Conservation (phyloP, 352 stramenopile species). For the Globisporangium uncinulatum region DNA sequence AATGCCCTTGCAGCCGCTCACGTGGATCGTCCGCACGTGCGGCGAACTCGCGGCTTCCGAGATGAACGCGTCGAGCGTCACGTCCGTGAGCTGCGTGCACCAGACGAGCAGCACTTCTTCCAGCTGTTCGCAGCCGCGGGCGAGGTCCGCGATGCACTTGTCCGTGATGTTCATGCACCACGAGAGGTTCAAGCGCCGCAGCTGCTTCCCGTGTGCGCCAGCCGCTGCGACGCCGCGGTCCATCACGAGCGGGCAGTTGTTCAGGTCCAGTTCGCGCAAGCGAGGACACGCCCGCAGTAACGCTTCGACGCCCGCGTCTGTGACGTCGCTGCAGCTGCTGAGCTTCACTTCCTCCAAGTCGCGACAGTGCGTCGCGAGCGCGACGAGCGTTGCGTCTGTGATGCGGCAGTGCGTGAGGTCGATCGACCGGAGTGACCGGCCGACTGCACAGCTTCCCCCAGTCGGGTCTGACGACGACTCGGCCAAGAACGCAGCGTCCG, state of each 20-base stretch:
- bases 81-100: conserved; percentile 81
- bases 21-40: conserved; percentile 31
- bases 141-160: conserved; percentile 68
- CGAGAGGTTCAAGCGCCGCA: conserved; percentile 70
- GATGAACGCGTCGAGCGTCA: conserved; percentile 52
- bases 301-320: conserved; percentile 65
- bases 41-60: neutral
- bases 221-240: conserved; percentile 62
- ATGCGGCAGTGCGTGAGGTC: conserved; percentile 74
- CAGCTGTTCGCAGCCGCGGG: conserved; percentile 51
- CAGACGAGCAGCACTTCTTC: conserved; percentile 68
- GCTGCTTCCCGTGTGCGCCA: conserved; percentile 37
- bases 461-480: conserved; percentile 12
- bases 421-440: conserved; percentile 36
- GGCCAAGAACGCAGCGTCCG: conserved; percentile 57
- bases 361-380: conserved; percentile 55
- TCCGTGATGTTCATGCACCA: conserved; percentile 90
- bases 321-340: conserved; percentile 71
- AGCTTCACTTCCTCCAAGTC: conserved; percentile 66
- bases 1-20: conserved; percentile 73
- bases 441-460: conserved; percentile 41
- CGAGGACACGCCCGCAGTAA: conserved; percentile 45
- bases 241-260: conserved; percentile 78
- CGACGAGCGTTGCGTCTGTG: conserved; percentile 62
- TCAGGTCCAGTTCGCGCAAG: conserved; percentile 60